Evolutionary conservation across 148 eudicot genomes (phyloP), one percentile per base, ranked within the genome.

Genomic region (Rhododendron griersonianum): DNA sequence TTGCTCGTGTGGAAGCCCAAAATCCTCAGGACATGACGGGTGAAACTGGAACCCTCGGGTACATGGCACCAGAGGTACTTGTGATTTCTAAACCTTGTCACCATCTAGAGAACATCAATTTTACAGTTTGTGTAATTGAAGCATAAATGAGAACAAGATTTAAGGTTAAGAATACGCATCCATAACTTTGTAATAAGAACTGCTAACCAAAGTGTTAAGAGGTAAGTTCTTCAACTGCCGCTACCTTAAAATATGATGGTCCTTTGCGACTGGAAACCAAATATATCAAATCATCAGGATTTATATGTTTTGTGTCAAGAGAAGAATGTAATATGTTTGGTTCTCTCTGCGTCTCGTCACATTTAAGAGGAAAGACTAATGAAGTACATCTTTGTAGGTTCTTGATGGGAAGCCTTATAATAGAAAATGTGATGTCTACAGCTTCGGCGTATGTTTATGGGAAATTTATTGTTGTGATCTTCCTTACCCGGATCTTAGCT

Each of bases 1-100:
- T 96, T 89, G 99, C 99, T 91, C 94, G 98, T 82, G 95, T 96
- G 87, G 96, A 96, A 91, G 99, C 98, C 80, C 96, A 91, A 85
- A 96, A 96, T 78, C 98, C 99, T 1, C 91, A 88, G 84, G 99
- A 96, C 73, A 96, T 95, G 98, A 96, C 99, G 5, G 99, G 99
- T 28, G 96, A 93, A 86, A 96, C 98, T 3, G 98, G 99, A 76
- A 96, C 99, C 9, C 94, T 96, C 18, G 95, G 98, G 15, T 96
- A 96, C 87, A 96, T 96, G 99, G 99, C 98, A 11, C 99, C 99
- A 1, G 98, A 96, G 98, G 98, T 96, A 90, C 39, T 74, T 15
- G 16, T 8, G 75, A 25, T 69, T 65, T 69, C 37, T 63, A 7
- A 28, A 51, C 8, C 77, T 63, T 28, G 41, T 51, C 21, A 14